A percentile compares a stretch with the other conserved stretches of the same genome.
phyloP scores from a whole-genome alignment of 306 rosid genomes.

The Medicago truncatula region DNA sequence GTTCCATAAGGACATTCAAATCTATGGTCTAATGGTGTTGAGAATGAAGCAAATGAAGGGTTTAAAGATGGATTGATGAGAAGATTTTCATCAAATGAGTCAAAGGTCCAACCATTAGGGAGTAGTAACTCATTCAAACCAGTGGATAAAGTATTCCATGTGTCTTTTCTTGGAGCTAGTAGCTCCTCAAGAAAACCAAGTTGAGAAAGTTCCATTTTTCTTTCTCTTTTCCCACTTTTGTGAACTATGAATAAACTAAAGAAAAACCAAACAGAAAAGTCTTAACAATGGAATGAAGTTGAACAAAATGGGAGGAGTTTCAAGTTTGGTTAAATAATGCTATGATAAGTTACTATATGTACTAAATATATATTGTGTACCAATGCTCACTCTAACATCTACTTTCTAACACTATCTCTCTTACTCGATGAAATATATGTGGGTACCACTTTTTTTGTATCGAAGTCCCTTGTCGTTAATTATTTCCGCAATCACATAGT shows the following conservation, averaged over 20 bases:
- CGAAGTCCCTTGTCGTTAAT: too few species aligned
- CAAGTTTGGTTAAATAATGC: constrained; percentile 34
- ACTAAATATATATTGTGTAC: too few species aligned
- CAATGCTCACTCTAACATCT: too few species aligned
- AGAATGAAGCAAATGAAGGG: constrained; percentile 64
- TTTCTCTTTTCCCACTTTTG: constrained; percentile 14
- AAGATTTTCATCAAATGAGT: constrained; percentile 60
- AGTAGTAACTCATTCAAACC: constrained; percentile 66
- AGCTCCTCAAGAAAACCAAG: constrained; percentile 88
- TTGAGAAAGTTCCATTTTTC: constrained; percentile 82
- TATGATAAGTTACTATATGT: not conserved
- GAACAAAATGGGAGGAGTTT: constrained; percentile 45
- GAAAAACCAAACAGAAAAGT: constrained; percentile 32
- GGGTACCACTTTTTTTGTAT: too few species aligned
- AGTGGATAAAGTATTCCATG: constrained; percentile 63
- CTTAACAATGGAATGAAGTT: constrained; percentile 43
- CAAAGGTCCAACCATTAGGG: constrained; percentile 69
- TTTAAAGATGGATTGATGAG: constrained; percentile 44
- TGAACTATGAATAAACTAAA: constrained; percentile 1
- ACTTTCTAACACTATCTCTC: too few species aligned
- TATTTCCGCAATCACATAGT: too few species aligned
- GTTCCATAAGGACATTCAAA: constrained; percentile 63
- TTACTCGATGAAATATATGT: too few species aligned
- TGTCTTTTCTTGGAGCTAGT: constrained; percentile 75
- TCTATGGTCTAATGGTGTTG: constrained; percentile 60